phyloP scores from a whole-genome alignment of 345 rosid genomes.

The Euclidium syriacum region DNA sequence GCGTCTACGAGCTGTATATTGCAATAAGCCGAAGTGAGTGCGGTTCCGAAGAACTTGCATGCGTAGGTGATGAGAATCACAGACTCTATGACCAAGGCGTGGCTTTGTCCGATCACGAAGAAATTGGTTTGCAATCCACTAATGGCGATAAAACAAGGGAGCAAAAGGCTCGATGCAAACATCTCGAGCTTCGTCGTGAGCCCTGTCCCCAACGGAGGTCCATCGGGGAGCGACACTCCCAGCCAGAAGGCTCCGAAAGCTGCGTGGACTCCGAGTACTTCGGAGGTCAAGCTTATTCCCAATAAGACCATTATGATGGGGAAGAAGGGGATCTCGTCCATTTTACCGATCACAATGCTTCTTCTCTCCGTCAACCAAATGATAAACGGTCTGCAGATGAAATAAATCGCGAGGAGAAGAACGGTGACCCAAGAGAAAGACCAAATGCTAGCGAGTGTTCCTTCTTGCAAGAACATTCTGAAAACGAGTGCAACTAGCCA shows the following conservation, averaged over 20 bases:
- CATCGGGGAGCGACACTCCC: constrained; percentile 30
- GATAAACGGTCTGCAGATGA: constrained; percentile 21
- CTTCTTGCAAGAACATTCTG: constrained; percentile 4
- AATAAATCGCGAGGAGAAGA: not conserved
- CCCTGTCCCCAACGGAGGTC: constrained; percentile 34
- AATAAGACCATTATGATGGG: constrained; percentile 18
- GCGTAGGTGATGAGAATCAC: constrained; percentile 19
- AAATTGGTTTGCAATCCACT: constrained; percentile 34
- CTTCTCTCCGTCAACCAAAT: constrained; percentile 29
- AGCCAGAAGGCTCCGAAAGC: constrained; percentile 39
- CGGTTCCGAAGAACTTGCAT: constrained; percentile 31
- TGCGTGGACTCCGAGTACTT: constrained; percentile 26
- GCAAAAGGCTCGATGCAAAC: constrained; percentile 20
- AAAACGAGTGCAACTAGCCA: constrained; percentile 13
- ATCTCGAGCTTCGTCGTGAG: constrained; percentile 28
- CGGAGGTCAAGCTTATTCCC: constrained; percentile 9
- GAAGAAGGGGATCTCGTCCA: constrained; percentile 24
- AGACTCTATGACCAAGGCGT: constrained; percentile 6
- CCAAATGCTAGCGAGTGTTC: constrained; percentile 4
- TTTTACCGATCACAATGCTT: not conserved
- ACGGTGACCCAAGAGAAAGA: constrained; percentile 1
- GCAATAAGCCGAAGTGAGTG: constrained; percentile 22
- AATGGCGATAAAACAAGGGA: constrained; percentile 32
- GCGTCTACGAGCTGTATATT: constrained; percentile 16
- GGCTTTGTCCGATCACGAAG: not conserved